Base-by-base conservation (phyloP, 2,329 filamentous ascomycete genomes). In the Calonectria multiphialidica region DNA sequence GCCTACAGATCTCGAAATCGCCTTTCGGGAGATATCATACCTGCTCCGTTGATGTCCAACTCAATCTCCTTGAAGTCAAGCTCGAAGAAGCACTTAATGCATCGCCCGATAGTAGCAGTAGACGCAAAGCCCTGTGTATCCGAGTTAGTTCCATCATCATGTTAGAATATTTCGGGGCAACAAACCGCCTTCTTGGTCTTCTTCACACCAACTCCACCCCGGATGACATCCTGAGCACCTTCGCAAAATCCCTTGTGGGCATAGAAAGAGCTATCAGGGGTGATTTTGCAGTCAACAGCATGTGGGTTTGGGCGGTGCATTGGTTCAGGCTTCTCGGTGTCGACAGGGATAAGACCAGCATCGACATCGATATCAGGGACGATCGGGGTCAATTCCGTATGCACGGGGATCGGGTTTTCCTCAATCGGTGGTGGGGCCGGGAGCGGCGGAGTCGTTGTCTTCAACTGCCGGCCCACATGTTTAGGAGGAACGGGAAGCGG, bases 241-340 rank as follows among this genome's bases (percentile, higher is more conserved):
- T 87, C 85, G 50, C 89, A 91, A 75, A 91, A 90, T 1, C 88
- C 89, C 67, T 88, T 90, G 44, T 88, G 82, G 12, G 86, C 81
- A 62, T 88, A 86, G 73, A 90, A 90, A 0, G 89, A 90, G 74
- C 88, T 89, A 12, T 81, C 73, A 2, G 77, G 72, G 12, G 81
- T 84, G 42, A 90, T 88, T 7, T 76, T 84, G 74, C 85, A 87
- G 55, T 87, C 85, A 28, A 77, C 40, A 3, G 66, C 73, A 66
- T 71, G 74, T 1, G 78, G 74, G 28, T 79, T 79, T 10, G 75
- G 74, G 28, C 66, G 70, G 33, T 75, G 71, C 9, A 66, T 28
- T 25, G 75, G 72, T 12, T 69, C 57, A 4, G 44, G 9, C 12
- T 33, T 55, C 55, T 80, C 77, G 21, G 72, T 72, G 45, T 77